Evolutionary conservation across 2,329 filamentous ascomycete species (phyloP).

Genomic region (Ophiostoma sp.): DNA sequence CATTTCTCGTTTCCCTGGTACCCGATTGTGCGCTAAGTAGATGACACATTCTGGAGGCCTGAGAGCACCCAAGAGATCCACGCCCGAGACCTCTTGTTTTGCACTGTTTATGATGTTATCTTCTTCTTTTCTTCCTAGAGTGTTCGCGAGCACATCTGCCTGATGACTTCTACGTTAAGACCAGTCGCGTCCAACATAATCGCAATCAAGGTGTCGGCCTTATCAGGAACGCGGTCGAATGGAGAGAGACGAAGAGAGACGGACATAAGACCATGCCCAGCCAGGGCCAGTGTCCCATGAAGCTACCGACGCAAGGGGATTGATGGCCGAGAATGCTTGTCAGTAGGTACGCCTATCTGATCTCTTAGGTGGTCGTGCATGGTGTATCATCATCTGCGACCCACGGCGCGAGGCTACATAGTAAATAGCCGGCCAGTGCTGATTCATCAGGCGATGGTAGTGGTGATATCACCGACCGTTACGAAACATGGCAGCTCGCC

Average conservation of each 20-base stretch:
- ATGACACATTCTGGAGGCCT: background rate
- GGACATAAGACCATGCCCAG: background rate
- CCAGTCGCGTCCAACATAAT: too few species aligned
- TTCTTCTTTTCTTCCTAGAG: background rate
- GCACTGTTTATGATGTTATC: background rate
- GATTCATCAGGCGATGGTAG: background rate
- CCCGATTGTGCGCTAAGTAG: background rate
- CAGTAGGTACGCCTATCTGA: background rate
- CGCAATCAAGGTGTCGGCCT: too few species aligned
- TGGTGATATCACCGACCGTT: background rate
- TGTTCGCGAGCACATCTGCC: background rate
- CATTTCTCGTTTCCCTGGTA: background rate
- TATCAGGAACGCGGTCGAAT: background rate
- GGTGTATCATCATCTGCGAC: background rate
- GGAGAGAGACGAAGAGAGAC: background rate
- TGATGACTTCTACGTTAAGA: background rate
- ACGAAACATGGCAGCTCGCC: background rate
- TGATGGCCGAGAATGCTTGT: background rate
- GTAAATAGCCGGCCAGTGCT: background rate
- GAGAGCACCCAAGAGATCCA: background rate
- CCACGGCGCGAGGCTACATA: background rate
- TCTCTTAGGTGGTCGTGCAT: background rate
- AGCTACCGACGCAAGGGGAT: background rate
- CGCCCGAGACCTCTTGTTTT: conserved; percentile 2
- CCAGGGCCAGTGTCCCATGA: background rate